Conservation (phyloP, 1,284 basidiomycete genomes). For the Fomitopsis schrenkii region DNA sequence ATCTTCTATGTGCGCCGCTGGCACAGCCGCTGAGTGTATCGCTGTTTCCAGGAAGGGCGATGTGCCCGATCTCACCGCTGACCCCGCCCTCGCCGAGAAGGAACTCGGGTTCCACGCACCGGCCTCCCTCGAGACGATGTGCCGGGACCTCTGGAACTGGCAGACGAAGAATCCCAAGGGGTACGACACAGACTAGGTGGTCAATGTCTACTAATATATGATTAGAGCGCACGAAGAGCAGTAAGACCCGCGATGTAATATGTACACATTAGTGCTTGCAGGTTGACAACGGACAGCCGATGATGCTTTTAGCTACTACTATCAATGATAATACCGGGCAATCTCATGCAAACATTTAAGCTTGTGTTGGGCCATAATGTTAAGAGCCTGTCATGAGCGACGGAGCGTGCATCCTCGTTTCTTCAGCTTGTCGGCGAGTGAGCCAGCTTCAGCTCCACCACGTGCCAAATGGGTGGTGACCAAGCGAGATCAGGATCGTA, state of each 20-base stretch:
- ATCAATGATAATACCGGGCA: background rate
- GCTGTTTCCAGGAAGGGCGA: conserved; percentile 75
- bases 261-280: background rate
- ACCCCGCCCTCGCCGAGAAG: conserved; percentile 87
- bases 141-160: conserved; percentile 92
- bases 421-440: no score
- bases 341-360: background rate
- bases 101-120: conserved; percentile 94
- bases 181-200: conserved; percentile 35
- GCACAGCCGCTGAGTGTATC: background rate
- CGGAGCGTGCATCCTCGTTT: no score
- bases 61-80: conserved; percentile 95
- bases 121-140: conserved; percentile 84
- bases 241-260: conserved; percentile 1
- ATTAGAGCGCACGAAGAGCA: background rate
- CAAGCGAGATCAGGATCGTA: no score
- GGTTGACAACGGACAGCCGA: conserved; percentile 1
- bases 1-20: background rate
- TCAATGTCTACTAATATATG: background rate
- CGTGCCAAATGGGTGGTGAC: no score
- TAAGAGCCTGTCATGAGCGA: no score
- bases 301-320: background rate
- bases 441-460: no score
- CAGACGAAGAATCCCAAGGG: conserved; percentile 82
- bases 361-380: no score